These are phyloP conservation scores for Neoboletus magnificus DNA, from an alignment of 768 basidiomycete genomes.

Conservation along the genomic window DNA sequence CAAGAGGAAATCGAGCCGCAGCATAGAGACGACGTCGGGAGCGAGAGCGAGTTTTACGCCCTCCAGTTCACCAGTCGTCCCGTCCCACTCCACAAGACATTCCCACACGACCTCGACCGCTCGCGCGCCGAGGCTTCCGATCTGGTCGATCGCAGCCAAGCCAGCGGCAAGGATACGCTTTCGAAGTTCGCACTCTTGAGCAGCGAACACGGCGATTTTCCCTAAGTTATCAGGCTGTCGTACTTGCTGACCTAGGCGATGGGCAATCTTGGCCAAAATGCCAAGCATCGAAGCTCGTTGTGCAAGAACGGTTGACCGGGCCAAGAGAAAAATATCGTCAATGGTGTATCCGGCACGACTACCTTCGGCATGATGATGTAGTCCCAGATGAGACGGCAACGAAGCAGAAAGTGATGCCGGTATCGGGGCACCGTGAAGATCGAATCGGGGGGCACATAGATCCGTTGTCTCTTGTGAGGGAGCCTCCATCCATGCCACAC, in stretches of 20 bases:
- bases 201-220: conserved; percentile 16
- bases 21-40: conserved; percentile 14
- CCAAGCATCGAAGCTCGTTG: conserved; percentile 83
- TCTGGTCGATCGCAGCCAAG: conserved; percentile 60
- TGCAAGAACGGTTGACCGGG: conserved; percentile 76
- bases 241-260: conserved; percentile 26
- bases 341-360: conserved; percentile 83
- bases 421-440: conserved; percentile 72
- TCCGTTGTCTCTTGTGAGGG: conserved; percentile 9
- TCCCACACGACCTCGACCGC: conserved; percentile 76
- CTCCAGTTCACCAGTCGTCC: conserved; percentile 23
- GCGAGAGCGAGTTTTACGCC: conserved; percentile 43
- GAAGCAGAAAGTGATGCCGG: conserved; percentile 47
- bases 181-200: conserved; percentile 43
- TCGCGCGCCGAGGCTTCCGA: conserved; percentile 61
- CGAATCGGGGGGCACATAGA: conserved; percentile 56
- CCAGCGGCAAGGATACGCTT: conserved; percentile 65
- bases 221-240: background rate
- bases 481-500: conserved; percentile 72
- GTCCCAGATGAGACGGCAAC: conserved; percentile 79
- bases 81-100: conserved; percentile 66
- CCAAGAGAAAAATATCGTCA: conserved; percentile 77
- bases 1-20: conserved; percentile 44
- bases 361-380: conserved; percentile 86
- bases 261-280: conserved; percentile 59